Evolutionary conservation across 164 flowering plant species (phyloP).

Genomic region (Piper betle): DNA sequence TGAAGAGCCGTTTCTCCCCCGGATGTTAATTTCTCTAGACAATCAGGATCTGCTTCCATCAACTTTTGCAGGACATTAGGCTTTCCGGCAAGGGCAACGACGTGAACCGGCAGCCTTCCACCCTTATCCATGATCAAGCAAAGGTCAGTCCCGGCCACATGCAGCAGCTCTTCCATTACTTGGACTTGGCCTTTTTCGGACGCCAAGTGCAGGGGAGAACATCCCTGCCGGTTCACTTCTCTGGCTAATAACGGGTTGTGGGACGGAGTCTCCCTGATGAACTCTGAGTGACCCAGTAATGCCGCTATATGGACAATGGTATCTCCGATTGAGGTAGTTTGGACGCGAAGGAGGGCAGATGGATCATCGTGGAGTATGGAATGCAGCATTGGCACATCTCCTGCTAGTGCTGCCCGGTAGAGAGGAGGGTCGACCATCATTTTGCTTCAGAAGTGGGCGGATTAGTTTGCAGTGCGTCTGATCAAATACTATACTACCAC

Average conservation of each 20-base stretch:
- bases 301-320: slow-evolving; percentile 1
- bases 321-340: not conserved
- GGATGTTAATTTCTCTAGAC: too few species aligned
- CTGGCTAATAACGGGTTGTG: not conserved
- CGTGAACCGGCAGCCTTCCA: too few species aligned
- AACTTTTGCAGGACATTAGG: too few species aligned
- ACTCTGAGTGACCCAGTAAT: not conserved
- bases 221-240: not conserved
- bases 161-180: not conserved
- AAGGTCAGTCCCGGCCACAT: not conserved
- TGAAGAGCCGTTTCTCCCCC: too few species aligned
- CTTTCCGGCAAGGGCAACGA: too few species aligned
- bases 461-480: too few species aligned
- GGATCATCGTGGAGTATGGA: not conserved
- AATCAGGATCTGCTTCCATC: too few species aligned
- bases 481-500: too few species aligned
- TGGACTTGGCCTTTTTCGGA: not conserved
- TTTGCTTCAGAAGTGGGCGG: too few species aligned
- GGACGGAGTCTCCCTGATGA: not conserved
- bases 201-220: slow-evolving; percentile 8
- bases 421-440: too few species aligned
- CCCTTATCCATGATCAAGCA: too few species aligned
- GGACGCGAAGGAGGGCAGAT: not conserved
- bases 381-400: not conserved
- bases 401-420: too few species aligned